Evolutionary conservation across 164 flowering plant species (phyloP), one percentile per base, ranked within the genome.

Genomic region (Amborella trichopoda): DNA sequence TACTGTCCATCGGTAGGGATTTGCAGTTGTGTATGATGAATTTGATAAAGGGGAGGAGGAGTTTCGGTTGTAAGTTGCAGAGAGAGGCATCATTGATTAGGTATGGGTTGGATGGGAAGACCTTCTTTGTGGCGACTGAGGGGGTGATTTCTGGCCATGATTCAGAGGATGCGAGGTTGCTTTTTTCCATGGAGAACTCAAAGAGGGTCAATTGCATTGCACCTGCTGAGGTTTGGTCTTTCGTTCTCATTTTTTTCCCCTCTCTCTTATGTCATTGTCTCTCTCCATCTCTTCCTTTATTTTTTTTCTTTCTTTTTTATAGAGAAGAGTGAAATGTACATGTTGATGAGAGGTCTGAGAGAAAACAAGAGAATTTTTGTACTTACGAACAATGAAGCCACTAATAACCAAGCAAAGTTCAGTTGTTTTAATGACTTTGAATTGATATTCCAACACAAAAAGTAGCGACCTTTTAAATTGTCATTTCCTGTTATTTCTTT

Each of bases 1-100:
- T 82, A 9, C 42, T 91, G 54, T 68, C 82, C 0, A 93, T 91
- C 1, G 87, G 85, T n/a, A n/a, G n/a, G n/a, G n/a, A 53, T 81
- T 90, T 54, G n/a, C n/a, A n/a, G n/a, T n/a, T n/a, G n/a, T n/a
- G n/a, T n/a, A 77, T 90, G 89, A 39, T 75, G 45, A 86, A 86
- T 64, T 68, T 90, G 66, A 76, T 86, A 28, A 62, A 89, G 16
- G 97, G 94, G 22, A 65, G 77, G 64, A 62, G 91, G 73, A 90
- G 94, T 46, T 90, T 79, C 46, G 74, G 44, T 54, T 74, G 89
- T 53, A 66, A 73, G 49, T 20, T 85, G 42, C 81, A 59, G 16
- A 70, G 64, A 52, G 94, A 85, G 49, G 88, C 95, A 5, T 61
- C 71, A 3, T 41, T 79, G 26, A 79, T 89, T 46, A 62, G 53